phyloP scores from a whole-genome alignment of 352 stramenopile genomes.

The Phytophthora tubulina region DNA sequence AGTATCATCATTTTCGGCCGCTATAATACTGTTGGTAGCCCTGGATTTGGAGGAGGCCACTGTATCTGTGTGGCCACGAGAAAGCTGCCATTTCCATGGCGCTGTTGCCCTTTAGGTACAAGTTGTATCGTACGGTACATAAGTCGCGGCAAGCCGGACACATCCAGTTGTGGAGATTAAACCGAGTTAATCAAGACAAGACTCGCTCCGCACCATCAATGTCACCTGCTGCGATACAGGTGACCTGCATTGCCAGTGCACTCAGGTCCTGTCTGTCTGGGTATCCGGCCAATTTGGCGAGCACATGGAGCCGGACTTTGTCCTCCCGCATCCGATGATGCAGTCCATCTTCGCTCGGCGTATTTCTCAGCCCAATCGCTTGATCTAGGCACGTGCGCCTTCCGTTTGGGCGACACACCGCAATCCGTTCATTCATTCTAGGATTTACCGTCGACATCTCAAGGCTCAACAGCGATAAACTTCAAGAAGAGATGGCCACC shows the following conservation, averaged over 20 bases:
- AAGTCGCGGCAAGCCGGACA: neutral
- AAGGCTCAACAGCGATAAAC: constrained; percentile 17
- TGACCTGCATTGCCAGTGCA: constrained; percentile 35
- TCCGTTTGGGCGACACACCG: neutral
- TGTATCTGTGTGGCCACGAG: constrained; percentile 6
- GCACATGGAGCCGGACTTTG: constrained; percentile 28
- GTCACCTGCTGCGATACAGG: constrained; percentile 1
- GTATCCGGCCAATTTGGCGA: neutral
- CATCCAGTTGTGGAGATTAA: constrained; percentile 13
- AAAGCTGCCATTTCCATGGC: constrained; percentile 10
- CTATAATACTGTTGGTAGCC: neutral
- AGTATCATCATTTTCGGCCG: too few relatives aligned
- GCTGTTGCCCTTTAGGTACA: constrained; percentile 22
- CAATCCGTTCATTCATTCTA: constrained; percentile 27
- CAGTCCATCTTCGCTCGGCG: constrained; percentile 22
- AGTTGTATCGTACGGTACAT: neutral
- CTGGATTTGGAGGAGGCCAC: constrained; percentile 26
- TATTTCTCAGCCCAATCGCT: constrained; percentile 30
- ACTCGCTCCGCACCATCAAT: constrained; percentile 13
- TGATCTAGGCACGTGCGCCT: constrained; percentile 22
- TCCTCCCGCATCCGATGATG: constrained; percentile 33
- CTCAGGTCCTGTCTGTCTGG: constrained; percentile 5
- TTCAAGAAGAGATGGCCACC: constrained; percentile 29
- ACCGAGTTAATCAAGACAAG: constrained; percentile 10
- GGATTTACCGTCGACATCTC: constrained; percentile 26